Evolutionary conservation across 78 protist species (phyloP).

Genomic region (Capsaspora owczarzaki): DNA sequence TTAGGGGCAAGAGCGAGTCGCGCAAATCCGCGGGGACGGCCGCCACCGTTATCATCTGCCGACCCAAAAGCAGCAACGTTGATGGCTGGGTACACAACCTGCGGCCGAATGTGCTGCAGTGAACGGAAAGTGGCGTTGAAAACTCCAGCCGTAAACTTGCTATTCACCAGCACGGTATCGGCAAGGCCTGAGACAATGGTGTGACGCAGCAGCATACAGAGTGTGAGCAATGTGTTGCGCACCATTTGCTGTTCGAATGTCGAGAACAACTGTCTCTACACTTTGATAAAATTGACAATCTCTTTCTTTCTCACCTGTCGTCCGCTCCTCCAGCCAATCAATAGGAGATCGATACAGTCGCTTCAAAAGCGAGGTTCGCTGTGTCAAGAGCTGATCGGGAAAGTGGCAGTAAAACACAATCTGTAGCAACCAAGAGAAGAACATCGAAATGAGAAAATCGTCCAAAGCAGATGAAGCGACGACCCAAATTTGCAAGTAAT

Average conservation of each 20-base stretch:
- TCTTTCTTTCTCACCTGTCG: too few relatives aligned
- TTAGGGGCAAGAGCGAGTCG: background rate
- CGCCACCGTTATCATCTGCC: background rate
- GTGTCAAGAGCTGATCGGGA: slow-evolving; percentile 80
- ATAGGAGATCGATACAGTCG: slow-evolving; percentile 79
- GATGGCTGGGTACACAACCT: slow-evolving; percentile 67
- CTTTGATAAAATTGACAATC: too few relatives aligned
- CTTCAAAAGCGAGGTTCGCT: slow-evolving; percentile 29
- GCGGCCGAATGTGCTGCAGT: slow-evolving; percentile 8
- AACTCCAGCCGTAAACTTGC: slow-evolving; percentile 56
- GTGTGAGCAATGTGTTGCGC: background rate
- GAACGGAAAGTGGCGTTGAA: slow-evolving; percentile 50
- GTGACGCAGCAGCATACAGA: background rate
- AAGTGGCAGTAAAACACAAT: slow-evolving; percentile 95
- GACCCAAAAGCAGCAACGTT: slow-evolving; percentile 32
- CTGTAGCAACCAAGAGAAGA: too few relatives aligned
- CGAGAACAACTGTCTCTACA: too few relatives aligned
- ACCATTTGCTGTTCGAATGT: too few relatives aligned
- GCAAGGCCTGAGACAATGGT: slow-evolving; percentile 30
- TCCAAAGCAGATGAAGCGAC: too few relatives aligned
- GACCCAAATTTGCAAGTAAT: too few relatives aligned
- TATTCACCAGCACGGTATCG: slow-evolving; percentile 61
- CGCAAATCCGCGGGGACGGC: background rate
- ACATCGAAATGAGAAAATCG: background rate
- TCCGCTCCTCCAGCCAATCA: slow-evolving; percentile 86